Conservation (phyloP, 1,139 yeast species). For the Ashbya aceris region DNA sequence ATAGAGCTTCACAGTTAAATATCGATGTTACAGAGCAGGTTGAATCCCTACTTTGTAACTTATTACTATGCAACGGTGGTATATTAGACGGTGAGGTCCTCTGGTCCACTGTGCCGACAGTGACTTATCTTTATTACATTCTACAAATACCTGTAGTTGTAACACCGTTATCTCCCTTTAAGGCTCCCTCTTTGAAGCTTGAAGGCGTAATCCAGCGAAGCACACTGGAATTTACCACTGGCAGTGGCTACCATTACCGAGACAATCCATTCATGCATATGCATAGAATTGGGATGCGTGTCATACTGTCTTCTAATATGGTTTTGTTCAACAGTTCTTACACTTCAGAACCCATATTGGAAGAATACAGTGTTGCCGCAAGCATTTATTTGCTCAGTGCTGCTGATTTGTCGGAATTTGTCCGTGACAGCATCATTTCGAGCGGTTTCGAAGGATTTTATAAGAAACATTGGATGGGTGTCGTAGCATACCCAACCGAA, state of each 20-base stretch:
- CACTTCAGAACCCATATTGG: slow-evolving; percentile 61
- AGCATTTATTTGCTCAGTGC: slow-evolving; percentile 57
- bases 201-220: slow-evolving; percentile 10
- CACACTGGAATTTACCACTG: slow-evolving; percentile 19
- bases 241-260: slow-evolving; percentile 23
- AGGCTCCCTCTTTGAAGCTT: neutral
- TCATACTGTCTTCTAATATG: slow-evolving; percentile 54
- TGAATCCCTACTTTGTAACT: neutral
- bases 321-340: slow-evolving; percentile 39
- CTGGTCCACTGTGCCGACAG: slow-evolving; percentile 20
- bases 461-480: slow-evolving; percentile 88
- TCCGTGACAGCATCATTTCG: slow-evolving; percentile 41
- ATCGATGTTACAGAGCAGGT: neutral
- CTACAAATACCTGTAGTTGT: slow-evolving; percentile 24
- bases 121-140: slow-evolving; percentile 22
- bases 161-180: slow-evolving; percentile 22
- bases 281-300: slow-evolving; percentile 54
- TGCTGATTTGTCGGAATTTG: slow-evolving; percentile 58
- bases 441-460: slow-evolving; percentile 81
- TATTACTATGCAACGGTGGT: neutral
- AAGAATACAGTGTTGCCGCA: slow-evolving; percentile 66
- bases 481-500: slow-evolving; percentile 9
- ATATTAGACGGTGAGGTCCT: slow-evolving; percentile 6
- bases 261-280: slow-evolving; percentile 49
- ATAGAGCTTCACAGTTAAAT: neutral